Base-by-base conservation (phyloP, 108 stramenopile genomes). In the Bacterosira constricta region DNA sequence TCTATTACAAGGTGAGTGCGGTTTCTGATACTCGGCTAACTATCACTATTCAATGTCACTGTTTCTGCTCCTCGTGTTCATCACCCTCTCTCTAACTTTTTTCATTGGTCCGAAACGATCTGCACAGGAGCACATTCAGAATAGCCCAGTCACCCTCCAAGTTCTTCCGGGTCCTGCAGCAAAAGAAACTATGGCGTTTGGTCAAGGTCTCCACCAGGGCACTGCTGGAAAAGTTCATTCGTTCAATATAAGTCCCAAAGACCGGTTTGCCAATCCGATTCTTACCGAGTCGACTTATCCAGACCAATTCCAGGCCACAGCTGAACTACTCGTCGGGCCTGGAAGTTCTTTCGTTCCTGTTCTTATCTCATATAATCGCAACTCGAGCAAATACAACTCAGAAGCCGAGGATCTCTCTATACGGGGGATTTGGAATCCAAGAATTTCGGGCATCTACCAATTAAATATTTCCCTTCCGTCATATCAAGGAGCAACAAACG, bases 141-240 rank as follows among this genome's bases (percentile, higher is more conserved):
- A 41, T 15, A 66, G 71, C 39, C 68, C 69, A 3, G 73, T 67
- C 39, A 30, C 51, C 13, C 73, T 63, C 60, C 53, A 45, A 37
- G 77, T 82, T 5, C 44, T 58, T 17, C 70, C 80, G 29, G 0
- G 21, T 17, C 42, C 73, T 32, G 47, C 47, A 39, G 80, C 75
- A 6, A 23, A 35, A 32, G 21, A 64, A 61, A 61, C 80, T 10
- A 29, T 32, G 17, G 80, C 80, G 17, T 18, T 47, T 31, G 80
- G 80, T 31, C 29, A 68, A 51, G 80, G 75, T 0, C 29, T 77
- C n/a, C 51, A 71, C 21, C 36, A 31, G 21, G 80, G 71, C 21
- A 55, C 52, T 34, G 80, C 80, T 15, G 80, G 80, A 9, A 66
- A 54, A 45, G 45, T 63, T 32, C 69, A 75, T 44, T 26, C 47